Conservation (phyloP, 1,284 basidiomycete species). For the Malassezia furfur region DNA sequence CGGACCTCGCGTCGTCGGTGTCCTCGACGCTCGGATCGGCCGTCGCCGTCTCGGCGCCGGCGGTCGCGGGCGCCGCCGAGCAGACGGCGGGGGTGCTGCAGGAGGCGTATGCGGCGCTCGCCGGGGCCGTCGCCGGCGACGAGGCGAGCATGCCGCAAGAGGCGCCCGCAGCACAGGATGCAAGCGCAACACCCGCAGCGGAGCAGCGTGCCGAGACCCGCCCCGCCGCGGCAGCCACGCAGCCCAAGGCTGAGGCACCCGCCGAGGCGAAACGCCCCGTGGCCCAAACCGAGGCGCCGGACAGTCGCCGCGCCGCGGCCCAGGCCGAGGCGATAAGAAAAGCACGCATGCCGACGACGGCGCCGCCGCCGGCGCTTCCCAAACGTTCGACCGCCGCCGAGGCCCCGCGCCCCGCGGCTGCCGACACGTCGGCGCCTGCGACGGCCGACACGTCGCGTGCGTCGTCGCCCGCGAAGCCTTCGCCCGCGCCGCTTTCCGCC, state of each 20-base stretch:
- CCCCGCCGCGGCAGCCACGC: background rate
- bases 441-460: background rate
- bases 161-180: background rate
- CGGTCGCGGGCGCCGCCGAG: background rate
- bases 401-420: background rate
- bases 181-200: background rate
- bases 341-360: background rate
- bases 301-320: background rate
- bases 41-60: background rate
- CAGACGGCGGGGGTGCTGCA: background rate
- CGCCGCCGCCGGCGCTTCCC: background rate
- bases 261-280: background rate
- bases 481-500: no score
- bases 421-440: background rate
- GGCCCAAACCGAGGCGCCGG: background rate
- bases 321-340: background rate
- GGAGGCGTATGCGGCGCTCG: conserved; percentile 2
- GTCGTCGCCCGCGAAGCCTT: no score
- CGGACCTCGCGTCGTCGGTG: background rate
- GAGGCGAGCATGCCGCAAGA: background rate
- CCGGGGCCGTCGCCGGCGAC: background rate
- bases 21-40: background rate
- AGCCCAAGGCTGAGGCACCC: no score
- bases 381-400: background rate
- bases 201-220: background rate